Evolutionary conservation across 208 protist genomes (phyloP), one percentile per base, ranked within the genome.

Genomic region (Crithidia thermophila): DNA sequence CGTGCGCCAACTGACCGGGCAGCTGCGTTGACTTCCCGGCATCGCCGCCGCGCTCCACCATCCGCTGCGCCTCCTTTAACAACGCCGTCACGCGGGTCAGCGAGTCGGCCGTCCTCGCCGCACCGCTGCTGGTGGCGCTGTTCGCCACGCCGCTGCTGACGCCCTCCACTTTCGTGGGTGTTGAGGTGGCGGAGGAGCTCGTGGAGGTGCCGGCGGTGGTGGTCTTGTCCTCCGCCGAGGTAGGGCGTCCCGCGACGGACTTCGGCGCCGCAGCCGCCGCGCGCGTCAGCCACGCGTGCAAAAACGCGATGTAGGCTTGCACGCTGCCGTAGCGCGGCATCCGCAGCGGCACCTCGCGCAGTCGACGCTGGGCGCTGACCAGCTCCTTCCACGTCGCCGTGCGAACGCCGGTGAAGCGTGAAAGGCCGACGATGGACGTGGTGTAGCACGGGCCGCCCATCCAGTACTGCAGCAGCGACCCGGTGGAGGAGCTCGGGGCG

Each of bases 401-500:
- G 16, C 56, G 55, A 30, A 61, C 70, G 13, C 56, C 45, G 39
- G n/a, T 14, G 23, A 68, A 73, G 28, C 62, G 58, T 28, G 67
- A 71, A 3, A 84, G 34, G 13, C 69, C 73, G 2, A 69, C 43
- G 10, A 77, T 55, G 21, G 64, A 47, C 8, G 69, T 77, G 0
- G 72, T 79, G 72, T 66, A 84, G 78, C 78, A 84, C 18, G 78
- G 78, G 5, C 78, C 78, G 3, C 71, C 72, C 21, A 78, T 45
- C 63, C 65, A 70, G 67, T 57, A 84, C 45, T 56, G 55, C 18
- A 75, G 67, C 23, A 84, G 51, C 4, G 40, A 39, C 1, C n/a
- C 51, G 7, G 69, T 68, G 33, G 46, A 37, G 14, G 56, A 70
- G 33, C n/a, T 25, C 3, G 62, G 34, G 33, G 61, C 34, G 10